Base-by-base conservation (phyloP, 2,329 filamentous ascomycete genomes). In the Aureobasidium sp. region DNA sequence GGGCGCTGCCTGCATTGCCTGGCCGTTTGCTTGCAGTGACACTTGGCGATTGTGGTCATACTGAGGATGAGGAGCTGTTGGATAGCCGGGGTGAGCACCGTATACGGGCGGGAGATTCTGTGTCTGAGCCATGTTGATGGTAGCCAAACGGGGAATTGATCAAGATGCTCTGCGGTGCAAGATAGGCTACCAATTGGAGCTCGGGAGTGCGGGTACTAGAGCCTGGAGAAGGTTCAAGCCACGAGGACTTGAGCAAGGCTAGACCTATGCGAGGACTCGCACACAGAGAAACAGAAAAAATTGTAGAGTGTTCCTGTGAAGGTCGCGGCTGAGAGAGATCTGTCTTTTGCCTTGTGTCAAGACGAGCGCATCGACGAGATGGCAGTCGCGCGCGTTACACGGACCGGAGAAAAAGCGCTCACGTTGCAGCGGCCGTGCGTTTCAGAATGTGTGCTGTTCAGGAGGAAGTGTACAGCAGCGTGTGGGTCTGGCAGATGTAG, bases 381-480 rank as follows among this genome's bases (percentile, higher is more conserved):
- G 46, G n/a, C 44, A 60, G 41, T 51, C 57, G 57, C 57, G 57
- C 57, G 57, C 47, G 57, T 61, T 61, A 61, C 57, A 61, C 57
- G 26, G 52, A 34, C 56, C 15, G 56, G 34, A 50, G 56, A 29
- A 37, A 61, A 52, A 51, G 57, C 57, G 57, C 57, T 37, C 57
- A 61, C 57, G 57, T 61, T 61, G 57, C 57, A 61, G 57, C 37
- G 57, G 39, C 57, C 57, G 57, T 61, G 57, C 57, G 46, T 61
- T 52, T 42, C 56, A 59, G 44, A 50, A 41, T 50, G 32, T 9
- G 36, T 36, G 23, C 36, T 50, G 47, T 20, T 52, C 42, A 36
- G 41, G 42, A 27, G 53, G 15, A 12, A 34, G 52, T 39, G 37
- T 42, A 34, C 39, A 44, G 37, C 37, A 20, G 52, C 39, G 39